Evolutionary conservation across 768 basidiomycete species (phyloP).

Genomic region (Polyporus arcularius): DNA sequence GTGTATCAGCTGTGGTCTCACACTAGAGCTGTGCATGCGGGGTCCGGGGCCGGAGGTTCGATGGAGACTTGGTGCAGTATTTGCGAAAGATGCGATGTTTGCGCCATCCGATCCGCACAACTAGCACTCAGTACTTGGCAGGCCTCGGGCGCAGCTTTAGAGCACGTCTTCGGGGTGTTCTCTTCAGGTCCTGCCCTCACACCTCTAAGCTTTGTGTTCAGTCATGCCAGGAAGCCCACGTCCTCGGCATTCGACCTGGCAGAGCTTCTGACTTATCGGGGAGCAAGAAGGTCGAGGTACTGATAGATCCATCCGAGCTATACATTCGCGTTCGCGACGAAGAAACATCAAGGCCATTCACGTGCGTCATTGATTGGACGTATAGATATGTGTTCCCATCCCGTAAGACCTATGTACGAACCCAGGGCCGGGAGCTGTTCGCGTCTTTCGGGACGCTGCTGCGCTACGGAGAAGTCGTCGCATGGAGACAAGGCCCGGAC

Average conservation of each 20-base stretch:
- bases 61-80: not conserved
- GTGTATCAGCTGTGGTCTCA: not conserved
- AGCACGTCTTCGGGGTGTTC: too few relatives aligned
- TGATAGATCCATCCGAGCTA: not conserved
- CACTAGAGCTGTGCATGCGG: not conserved
- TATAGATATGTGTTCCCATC: not conserved
- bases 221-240: too few relatives aligned
- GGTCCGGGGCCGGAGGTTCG: not conserved
- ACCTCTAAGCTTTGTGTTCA: too few relatives aligned
- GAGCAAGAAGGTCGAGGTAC: not conserved
- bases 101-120: too few relatives aligned
- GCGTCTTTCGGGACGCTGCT: not conserved
- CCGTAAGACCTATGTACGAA: too few relatives aligned
- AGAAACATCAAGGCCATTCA: not conserved
- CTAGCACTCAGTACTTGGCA: too few relatives aligned
- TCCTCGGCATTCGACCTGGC: too few relatives aligned
- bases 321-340: not conserved
- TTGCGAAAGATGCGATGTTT: not conserved
- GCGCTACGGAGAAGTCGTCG: not conserved
- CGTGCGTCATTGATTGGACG: not conserved
- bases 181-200: too few relatives aligned
- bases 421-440: too few relatives aligned
- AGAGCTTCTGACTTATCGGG: too few relatives aligned
- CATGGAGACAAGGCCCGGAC: not conserved
- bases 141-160: too few relatives aligned